Evolutionary conservation across 1,284 basidiomycete genomes (phyloP), one percentile per base, ranked within the genome.

Genomic region (Ganoderma resinaceum): DNA sequence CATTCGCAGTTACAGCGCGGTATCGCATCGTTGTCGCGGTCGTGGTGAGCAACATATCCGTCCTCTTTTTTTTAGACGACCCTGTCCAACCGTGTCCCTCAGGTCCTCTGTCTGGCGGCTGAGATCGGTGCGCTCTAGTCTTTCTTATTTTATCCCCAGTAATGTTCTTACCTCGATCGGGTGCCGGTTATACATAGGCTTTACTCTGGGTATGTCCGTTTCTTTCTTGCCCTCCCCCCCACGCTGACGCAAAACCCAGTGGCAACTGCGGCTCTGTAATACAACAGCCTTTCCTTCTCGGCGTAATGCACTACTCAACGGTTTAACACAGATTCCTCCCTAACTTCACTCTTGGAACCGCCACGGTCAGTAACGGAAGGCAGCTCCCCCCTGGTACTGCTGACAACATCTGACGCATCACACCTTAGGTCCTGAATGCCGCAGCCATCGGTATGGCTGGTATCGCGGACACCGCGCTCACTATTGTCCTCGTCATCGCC

Each of bases 11-110:
- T 23, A 53, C 49, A 12, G 14, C 23, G 11, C 38, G 16, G 11
- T 33, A 64, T 38, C 63, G 63, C 33, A 37, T 68, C 29, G 42
- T 68, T 0, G 59, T 62, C 23, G 20, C 11, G n/a, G 26, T 65
- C 33, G 63, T 60, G 12, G 62, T 68, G 57, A 55, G 59, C 23
- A 18, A 4, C n/a, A 35, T 7, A 38, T n/a, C 23, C 31, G 0
- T 9, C 23, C 31, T 53, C 14, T 43, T 40, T 23, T 7, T 16
- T 14, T 23, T 2, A 26, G 5, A 40, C 18, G n/a, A 7, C 29
- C 33, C 3, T 16, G 31, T n/a, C 11, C n/a, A 20, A 37, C 3
- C 14, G n/a, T 26, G 11, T 6, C 23, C 37, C 35, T 18, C 16
- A 60, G 58, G 38, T 16, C 7, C 37, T 60, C 26, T 23, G 35